A percentile compares a stretch with the other conserved stretches of the same genome.
Conservation (phyloP, 2,329 filamentous ascomycete species). For the Bimuria novae-zelandiae region DNA sequence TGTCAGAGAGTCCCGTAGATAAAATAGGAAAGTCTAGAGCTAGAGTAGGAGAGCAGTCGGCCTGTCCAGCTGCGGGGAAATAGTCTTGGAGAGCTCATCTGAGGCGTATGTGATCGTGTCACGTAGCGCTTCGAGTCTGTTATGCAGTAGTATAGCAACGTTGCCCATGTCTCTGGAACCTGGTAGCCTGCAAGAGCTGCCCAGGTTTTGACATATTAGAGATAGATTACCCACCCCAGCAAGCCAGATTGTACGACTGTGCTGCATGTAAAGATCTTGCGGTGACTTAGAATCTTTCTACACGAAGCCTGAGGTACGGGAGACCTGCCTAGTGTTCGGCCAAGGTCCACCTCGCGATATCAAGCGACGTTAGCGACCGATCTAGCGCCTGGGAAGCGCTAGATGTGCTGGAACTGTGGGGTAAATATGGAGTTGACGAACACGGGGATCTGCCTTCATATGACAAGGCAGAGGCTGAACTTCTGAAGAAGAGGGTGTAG, state of each 20-base stretch:
- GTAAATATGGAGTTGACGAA: background rate
- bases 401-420: constrained; percentile 4
- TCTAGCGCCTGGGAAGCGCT: background rate
- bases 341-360: constrained; percentile 1
- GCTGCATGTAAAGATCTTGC: no score
- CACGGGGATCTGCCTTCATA: background rate
- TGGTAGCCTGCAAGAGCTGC: background rate
- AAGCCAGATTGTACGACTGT: background rate
- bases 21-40: no score
- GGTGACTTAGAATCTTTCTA: no score
- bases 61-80: no score
- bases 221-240: background rate
- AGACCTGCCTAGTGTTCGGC: background rate
- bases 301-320: no score
- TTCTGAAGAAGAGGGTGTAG: background rate
- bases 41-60: no score
- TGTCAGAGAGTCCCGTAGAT: no score
- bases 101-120: no score
- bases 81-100: background rate
- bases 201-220: background rate
- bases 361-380: background rate
- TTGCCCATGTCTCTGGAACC: background rate
- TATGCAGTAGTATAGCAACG: background rate
- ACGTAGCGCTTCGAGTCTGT: no score
- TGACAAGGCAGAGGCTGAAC: background rate